Base-by-base conservation (phyloP, 1,139 yeast genomes). In the Blastobotrys buckinghamii region DNA sequence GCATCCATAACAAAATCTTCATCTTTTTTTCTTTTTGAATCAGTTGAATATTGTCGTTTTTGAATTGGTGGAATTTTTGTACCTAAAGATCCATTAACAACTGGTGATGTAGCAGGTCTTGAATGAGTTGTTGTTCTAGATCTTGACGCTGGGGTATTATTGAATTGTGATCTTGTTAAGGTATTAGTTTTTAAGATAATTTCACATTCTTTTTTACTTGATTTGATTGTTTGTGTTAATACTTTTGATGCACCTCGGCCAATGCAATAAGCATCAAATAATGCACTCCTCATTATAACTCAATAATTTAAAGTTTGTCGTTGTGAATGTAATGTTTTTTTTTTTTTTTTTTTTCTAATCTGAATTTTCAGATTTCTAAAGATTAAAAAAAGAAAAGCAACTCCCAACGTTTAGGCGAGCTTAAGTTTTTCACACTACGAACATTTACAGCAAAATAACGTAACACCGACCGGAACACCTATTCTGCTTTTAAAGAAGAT, bases 1-100 rank as follows among this genome's bases (percentile, higher is more conserved):
- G 75, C 66, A 27, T 78, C 69, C 75, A 84, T 69, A 47, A 75
- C 73, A 55, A 71, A 69, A 26, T 67, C 69, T n/a, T 71, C 15
- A 33, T 36, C 45, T 6, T 45, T 44, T 6, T 34, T 36, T 20
- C 44, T 47, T 17, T 26, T 22, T 9, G 40, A 27, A 15, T 30
- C 19, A 7, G 38, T 35, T 35, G 35, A 16, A 27, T 42, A 42
- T 13, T 17, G n/a, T 42, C 22, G 47, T 13, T 24, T 41, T 35
- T 16, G 52, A 44, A 6, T 10, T 26, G n/a, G n/a, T n/a, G 7
- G 6, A n/a, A 12, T 5, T 6, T 32, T 12, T 15, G 35, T 29
- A 20, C 13, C 29, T 13, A 20, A 17, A 7, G 34, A 34, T 37
- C 37, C 19, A 17, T 8, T 17, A 12, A 12, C n/a, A 12, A n/a